These are phyloP conservation scores for Cnidoscolus chayamansa DNA, from an alignment of 441 rosid species.

Conservation along the genomic window DNA sequence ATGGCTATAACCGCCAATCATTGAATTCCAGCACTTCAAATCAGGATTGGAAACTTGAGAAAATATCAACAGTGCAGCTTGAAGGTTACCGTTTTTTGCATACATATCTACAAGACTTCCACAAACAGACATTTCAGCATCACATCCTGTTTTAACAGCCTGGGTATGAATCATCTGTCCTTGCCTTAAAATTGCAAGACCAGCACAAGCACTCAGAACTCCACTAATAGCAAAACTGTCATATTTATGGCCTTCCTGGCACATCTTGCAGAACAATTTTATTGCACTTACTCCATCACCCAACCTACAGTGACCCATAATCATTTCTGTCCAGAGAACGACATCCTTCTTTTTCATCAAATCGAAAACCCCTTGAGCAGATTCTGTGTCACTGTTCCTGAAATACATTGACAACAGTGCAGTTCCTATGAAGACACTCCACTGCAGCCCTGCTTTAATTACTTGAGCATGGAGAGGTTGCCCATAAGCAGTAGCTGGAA, in stretches of 20 bases:
- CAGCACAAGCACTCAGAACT: slow-evolving; percentile 77
- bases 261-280: slow-evolving; percentile 50
- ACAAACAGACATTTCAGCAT: slow-evolving; percentile 50
- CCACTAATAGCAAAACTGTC: slow-evolving; percentile 81
- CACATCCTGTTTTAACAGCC: slow-evolving; percentile 54
- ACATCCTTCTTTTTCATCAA: slow-evolving; percentile 52
- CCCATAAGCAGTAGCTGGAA: slow-evolving; percentile 42
- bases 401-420: slow-evolving; percentile 77
- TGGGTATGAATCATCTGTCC: slow-evolving; percentile 75
- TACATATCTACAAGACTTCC: slow-evolving; percentile 84
- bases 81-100: slow-evolving; percentile 62
- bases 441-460: slow-evolving; percentile 49
- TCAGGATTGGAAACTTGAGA: slow-evolving; percentile 49
- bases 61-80: slow-evolving; percentile 53
- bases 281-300: slow-evolving; percentile 59
- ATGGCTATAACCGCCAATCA: slow-evolving; percentile 73
- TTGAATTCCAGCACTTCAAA: slow-evolving; percentile 82
- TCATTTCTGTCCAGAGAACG: slow-evolving; percentile 92
- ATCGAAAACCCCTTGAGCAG: slow-evolving; percentile 50
- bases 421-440: slow-evolving; percentile 62
- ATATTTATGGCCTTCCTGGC: slow-evolving; percentile 42
- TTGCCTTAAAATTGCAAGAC: slow-evolving; percentile 57
- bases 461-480: slow-evolving; percentile 67
- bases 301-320: slow-evolving; percentile 64
- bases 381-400: slow-evolving; percentile 46